A percentile compares a stretch with the other conserved stretches of the same genome.
phyloP scores from a whole-genome alignment of 257 asterid genomes.

The Nicotiana benthamiana region DNA sequence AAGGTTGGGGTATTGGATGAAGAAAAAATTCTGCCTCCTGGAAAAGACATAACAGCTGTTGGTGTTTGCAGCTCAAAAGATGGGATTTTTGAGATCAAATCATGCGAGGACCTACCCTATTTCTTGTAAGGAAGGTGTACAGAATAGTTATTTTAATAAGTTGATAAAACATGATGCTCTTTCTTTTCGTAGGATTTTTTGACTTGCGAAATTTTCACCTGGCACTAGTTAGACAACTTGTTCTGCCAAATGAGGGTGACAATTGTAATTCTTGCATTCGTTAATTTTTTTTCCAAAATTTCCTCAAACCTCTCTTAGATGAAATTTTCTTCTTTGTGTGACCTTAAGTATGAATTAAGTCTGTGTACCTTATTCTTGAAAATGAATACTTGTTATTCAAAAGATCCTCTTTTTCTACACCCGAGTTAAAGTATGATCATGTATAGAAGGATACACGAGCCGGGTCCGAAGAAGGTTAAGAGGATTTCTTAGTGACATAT shows the following conservation, averaged over 20 bases:
- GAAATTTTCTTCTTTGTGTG: neutral
- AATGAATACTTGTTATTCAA: neutral
- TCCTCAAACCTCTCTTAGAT: neutral
- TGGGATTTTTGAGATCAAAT: slow-evolving; percentile 62
- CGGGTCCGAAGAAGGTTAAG: neutral
- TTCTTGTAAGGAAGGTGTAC: slow-evolving; percentile 51
- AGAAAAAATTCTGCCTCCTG: slow-evolving; percentile 81
- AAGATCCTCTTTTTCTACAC: neutral
- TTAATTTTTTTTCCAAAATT: neutral
- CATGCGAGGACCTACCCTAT: slow-evolving; percentile 75
- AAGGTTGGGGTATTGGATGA: slow-evolving; percentile 87
- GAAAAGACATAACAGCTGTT: slow-evolving; percentile 73
- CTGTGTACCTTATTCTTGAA: neutral
- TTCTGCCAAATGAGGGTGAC: neutral
- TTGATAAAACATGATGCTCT: neutral
- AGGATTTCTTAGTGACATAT: neutral
- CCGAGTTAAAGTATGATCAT: neutral
- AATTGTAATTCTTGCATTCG: neutral
- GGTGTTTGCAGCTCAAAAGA: slow-evolving; percentile 58
- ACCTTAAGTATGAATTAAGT: neutral
- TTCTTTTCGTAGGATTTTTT: neutral
- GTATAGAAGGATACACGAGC: neutral
- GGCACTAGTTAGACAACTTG: neutral
- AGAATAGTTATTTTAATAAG: neutral
- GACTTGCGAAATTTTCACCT: neutral